phyloP scores from a whole-genome alignment of 2,329 filamentous ascomycete species.

The Xylariaceae sp. region DNA sequence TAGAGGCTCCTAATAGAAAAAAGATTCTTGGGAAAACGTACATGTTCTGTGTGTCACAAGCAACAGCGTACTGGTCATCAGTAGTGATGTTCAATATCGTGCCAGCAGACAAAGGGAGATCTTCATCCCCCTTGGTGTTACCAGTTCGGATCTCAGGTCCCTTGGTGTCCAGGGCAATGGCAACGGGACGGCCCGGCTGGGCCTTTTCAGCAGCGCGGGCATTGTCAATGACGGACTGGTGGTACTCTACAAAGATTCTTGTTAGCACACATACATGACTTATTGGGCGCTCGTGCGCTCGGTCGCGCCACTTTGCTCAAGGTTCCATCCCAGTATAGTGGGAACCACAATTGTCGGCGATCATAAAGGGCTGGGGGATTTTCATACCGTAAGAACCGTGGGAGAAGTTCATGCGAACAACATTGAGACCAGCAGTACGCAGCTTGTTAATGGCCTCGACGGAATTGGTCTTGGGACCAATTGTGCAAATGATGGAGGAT shows the following conservation, averaged over 20 bases:
- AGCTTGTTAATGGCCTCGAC: slow-evolving; percentile 95
- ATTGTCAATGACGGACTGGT: slow-evolving; percentile 97
- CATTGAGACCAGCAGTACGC: slow-evolving; percentile 85
- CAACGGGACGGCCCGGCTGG: slow-evolving; percentile 77
- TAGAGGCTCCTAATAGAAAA: slow-evolving; percentile 66
- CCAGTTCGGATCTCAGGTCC: slow-evolving; percentile 58
- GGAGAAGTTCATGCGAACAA: slow-evolving; percentile 99
- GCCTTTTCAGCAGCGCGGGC: slow-evolving; percentile 76
- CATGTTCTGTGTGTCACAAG: slow-evolving; percentile 90
- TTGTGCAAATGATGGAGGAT: slow-evolving; percentile 98
- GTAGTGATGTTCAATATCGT: slow-evolving; percentile 93
- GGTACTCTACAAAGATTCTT: slow-evolving; percentile 49
- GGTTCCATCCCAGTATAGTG: not conserved
- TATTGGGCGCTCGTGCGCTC: not conserved
- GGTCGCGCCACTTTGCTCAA: not conserved
- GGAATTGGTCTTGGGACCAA: slow-evolving; percentile 98
- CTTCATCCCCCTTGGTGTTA: slow-evolving; percentile 75
- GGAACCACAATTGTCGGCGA: not conserved
- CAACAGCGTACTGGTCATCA: slow-evolving; percentile 82
- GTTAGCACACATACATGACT: slow-evolving; percentile 1
- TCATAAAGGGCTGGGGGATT: not conserved
- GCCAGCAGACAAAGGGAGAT: slow-evolving; percentile 79
- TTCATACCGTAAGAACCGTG: slow-evolving; percentile 65
- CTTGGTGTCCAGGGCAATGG: slow-evolving; percentile 82
- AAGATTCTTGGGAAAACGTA: slow-evolving; percentile 42